A percentile compares a stretch with the other conserved stretches of the same genome.
Conservation (phyloP, 139 green algal species). For the Astrephomene gubernaculifera region DNA sequence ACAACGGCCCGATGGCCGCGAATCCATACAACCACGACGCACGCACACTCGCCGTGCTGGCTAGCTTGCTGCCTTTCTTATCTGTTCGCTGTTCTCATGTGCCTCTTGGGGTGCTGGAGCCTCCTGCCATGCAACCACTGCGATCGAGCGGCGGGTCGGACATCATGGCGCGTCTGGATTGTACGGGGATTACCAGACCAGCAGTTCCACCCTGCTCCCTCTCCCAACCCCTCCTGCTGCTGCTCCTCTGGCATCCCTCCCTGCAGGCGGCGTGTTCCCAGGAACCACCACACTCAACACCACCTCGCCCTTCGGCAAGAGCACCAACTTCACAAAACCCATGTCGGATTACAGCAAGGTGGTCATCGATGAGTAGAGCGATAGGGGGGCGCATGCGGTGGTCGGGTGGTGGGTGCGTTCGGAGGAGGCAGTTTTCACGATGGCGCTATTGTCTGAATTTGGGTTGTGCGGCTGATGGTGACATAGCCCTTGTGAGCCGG, state of each 20-base stretch:
- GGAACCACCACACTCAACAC: conserved; percentile 48
- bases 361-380: conserved; percentile 42
- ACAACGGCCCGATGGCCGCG: no score
- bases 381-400: background rate
- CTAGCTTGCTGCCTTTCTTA: no score
- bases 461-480: background rate
- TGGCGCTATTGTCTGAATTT: background rate
- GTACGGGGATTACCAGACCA: no score
- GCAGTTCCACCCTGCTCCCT: no score
- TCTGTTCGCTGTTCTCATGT: no score
- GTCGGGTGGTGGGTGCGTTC: background rate
- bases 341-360: conserved; percentile 63
- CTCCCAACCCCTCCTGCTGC: background rate
- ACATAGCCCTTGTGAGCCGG: background rate
- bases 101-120: no score
- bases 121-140: no score
- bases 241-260: background rate
- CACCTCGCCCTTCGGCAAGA: conserved; percentile 48
- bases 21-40: no score
- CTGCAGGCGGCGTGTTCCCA: conserved; percentile 27
- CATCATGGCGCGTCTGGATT: no score
- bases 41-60: no score
- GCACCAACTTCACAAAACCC: conserved; percentile 63
- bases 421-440: background rate
- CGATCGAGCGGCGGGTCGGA: no score